Conservation (phyloP, 208 protist genomes). For the Leishmania aethiopica region DNA sequence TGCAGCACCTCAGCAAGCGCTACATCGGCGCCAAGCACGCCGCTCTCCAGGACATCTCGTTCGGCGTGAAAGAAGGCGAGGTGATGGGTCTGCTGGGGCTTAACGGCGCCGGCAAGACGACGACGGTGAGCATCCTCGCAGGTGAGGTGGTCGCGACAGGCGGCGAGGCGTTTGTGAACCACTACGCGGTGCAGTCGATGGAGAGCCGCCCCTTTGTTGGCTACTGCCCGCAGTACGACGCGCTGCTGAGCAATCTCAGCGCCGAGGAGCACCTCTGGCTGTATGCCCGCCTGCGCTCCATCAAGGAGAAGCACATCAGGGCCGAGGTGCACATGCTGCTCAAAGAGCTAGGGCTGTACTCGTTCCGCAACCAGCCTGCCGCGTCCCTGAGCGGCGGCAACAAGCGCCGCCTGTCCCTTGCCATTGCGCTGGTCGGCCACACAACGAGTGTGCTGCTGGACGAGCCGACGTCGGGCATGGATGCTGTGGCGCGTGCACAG, state of each 20-base stretch:
- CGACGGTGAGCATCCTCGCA: conserved; percentile 82
- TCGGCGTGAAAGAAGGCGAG: conserved; percentile 80
- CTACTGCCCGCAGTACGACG: conserved; percentile 96
- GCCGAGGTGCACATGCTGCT: conserved; percentile 55
- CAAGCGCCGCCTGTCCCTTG: conserved; percentile 86
- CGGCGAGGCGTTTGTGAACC: conserved; percentile 75
- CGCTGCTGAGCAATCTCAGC: conserved; percentile 93
- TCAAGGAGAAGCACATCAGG: conserved; percentile 48
- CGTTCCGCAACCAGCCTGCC: conserved; percentile 41
- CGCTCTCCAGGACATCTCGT: conserved; percentile 68
- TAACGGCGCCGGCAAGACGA: conserved; percentile 94
- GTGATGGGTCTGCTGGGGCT: conserved; percentile 89
- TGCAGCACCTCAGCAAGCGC: conserved; percentile 71
- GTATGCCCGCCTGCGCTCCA: conserved; percentile 78
- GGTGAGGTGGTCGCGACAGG: conserved; percentile 71
- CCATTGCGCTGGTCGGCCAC: conserved; percentile 88
- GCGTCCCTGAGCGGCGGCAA: conserved; percentile 83
- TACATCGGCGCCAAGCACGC: conserved; percentile 35
- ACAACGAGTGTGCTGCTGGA: conserved; percentile 83
- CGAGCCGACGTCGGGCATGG: conserved; percentile 92
- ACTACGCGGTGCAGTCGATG: conserved; percentile 38
- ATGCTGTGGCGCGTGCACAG: conserved; percentile 70
- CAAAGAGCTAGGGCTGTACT: conserved; percentile 52
- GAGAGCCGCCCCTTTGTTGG: conserved; percentile 73
- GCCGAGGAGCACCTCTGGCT: conserved; percentile 91